Evolutionary conservation across 2,329 filamentous ascomycete species (phyloP).

Genomic region (Zymoseptoria tritici): DNA sequence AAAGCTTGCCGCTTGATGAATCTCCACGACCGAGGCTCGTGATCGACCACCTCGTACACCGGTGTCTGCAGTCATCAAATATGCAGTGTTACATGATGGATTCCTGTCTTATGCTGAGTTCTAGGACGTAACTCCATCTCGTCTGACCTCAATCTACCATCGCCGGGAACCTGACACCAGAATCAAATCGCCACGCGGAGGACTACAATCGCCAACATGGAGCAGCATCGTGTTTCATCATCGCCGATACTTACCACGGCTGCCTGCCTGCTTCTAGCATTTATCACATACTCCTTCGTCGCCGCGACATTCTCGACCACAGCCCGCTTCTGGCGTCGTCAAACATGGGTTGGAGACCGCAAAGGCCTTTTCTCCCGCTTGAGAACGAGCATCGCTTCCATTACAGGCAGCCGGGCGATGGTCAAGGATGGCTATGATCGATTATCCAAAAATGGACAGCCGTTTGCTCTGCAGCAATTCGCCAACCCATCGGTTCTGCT

Average conservation of each 20-base stretch:
- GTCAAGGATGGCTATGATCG: slow-evolving; percentile 9
- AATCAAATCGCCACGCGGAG: background rate
- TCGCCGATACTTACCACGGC: background rate
- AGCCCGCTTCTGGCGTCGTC: slow-evolving; percentile 3
- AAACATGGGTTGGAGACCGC: slow-evolving; percentile 9
- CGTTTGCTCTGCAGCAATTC: slow-evolving; percentile 12
- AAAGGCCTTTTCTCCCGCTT: slow-evolving; percentile 3
- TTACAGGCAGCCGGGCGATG: slow-evolving; percentile 7
- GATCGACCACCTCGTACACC: background rate
- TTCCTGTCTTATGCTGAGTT: background rate
- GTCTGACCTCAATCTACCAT: background rate
- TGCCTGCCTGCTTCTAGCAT: background rate
- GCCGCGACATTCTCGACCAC: slow-evolving; percentile 4
- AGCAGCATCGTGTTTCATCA: background rate
- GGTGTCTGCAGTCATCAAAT: background rate
- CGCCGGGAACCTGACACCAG: background rate
- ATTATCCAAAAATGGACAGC: slow-evolving; percentile 3
- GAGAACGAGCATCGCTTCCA: slow-evolving; percentile 7
- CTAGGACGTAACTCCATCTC: background rate
- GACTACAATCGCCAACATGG: background rate
- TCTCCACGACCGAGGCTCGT: background rate
- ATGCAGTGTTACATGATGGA: background rate
- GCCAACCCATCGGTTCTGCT: slow-evolving; percentile 8
- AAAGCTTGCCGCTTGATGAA: background rate
- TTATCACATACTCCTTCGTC: background rate